Base-by-base conservation (phyloP, 345 rosid species). In the Salix brachista region DNA sequence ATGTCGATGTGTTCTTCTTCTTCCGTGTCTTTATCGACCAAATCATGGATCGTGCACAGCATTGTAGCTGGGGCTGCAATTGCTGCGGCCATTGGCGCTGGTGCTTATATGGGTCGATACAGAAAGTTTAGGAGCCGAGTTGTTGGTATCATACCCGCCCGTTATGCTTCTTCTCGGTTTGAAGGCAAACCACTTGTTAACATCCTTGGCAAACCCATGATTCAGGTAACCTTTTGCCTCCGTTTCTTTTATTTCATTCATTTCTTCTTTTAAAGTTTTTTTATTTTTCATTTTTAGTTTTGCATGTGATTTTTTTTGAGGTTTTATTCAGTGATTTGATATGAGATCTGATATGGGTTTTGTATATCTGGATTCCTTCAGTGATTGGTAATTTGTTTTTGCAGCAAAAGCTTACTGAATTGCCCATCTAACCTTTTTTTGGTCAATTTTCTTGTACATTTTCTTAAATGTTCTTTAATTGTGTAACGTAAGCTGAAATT, bases 161-260 rank as follows among this genome's bases (percentile, higher is more conserved):
- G 99, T 56, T 96, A 77, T 76, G 97, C 96, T 66, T 96, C 99
- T 48, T 88, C 98, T 80, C 91, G 98, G 25, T 92, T 96, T 79
- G 82, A 89, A 77, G 98, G 99, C 69, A 96, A 96, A 81, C 99
- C 98, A 56, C 90, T 96, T 52, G 95, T 90, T 67, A 70, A 82
- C 64, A 93, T 96, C 85, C 89, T 93, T 30, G 98, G 98, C 67
- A 96, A 93, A 84, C 97, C 99, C 85, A 96, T 96, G 99, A 96
- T 96, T 82, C 98, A 96, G 97, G 98, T 93, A 73, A 73, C 78
- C 72, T 54, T 41, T 67, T 71, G 50, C 50, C 26, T 58, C 13
- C 26, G 3, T 75, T 39, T 62, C 48, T 37, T 61, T 54, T 11
- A 12, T 36, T 64, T 64, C 4, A 10, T 41, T 41, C 14, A 41